Evolutionary conservation across 2,329 filamentous ascomycete species (phyloP).

Genomic region (Calonectria leucothoes): DNA sequence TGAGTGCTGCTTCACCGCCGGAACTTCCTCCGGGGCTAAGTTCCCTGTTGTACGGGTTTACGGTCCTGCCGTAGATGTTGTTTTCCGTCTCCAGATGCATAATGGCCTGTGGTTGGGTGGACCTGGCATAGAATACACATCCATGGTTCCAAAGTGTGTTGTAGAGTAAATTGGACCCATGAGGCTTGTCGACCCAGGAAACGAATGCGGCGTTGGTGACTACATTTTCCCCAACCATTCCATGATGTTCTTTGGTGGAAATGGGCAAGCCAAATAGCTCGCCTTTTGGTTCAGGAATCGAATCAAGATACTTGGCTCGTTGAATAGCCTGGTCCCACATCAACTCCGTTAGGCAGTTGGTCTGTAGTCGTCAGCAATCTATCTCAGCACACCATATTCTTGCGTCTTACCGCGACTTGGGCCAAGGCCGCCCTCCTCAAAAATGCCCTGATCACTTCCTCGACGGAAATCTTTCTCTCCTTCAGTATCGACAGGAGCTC

Average conservation of each 20-base stretch:
- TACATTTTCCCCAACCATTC: conserved; percentile 47
- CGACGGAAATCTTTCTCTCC: conserved; percentile 35
- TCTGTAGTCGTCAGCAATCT: conserved; percentile 31
- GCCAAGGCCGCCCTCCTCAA: conserved; percentile 40
- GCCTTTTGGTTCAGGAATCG: conserved; percentile 46
- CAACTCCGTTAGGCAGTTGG: conserved; percentile 48
- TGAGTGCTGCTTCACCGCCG: conserved; percentile 63
- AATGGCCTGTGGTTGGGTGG: conserved; percentile 72
- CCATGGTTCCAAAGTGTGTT: conserved; percentile 43
- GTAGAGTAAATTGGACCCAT: conserved; percentile 47
- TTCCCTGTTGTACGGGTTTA: conserved; percentile 72
- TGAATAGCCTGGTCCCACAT: conserved; percentile 49
- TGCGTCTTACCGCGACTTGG: conserved; percentile 36
- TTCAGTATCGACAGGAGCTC: conserved; percentile 34
- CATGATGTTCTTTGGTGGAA: conserved; percentile 49
- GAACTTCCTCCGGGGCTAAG: conserved; percentile 73
- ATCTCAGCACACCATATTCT: neutral
- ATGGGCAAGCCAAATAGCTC: conserved; percentile 48
- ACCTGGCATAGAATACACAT: conserved; percentile 66
- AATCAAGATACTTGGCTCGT: conserved; percentile 47
- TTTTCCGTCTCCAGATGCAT: conserved; percentile 69
- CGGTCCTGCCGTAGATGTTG: conserved; percentile 70
- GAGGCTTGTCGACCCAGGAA: conserved; percentile 45
- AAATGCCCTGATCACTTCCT: conserved; percentile 43
- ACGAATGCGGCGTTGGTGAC: conserved; percentile 43